phyloP scores from a whole-genome alignment of 1,139 yeast species.

The Candida tetrigidarum region DNA sequence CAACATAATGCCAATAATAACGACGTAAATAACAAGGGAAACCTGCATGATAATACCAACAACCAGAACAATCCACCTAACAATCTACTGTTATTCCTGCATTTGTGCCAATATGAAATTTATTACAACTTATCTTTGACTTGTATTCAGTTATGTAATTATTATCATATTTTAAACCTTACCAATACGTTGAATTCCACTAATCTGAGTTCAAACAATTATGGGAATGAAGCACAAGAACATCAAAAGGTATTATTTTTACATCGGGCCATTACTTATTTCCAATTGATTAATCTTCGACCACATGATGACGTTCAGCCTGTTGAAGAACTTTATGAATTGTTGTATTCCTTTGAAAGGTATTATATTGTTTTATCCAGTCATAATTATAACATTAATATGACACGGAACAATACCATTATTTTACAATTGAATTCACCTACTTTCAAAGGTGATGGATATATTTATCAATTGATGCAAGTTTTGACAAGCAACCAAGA shows the following conservation, averaged over 20 bases:
- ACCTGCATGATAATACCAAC: conserved; percentile 12
- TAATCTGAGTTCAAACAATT: conserved; percentile 12
- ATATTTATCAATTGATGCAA: conserved; percentile 21
- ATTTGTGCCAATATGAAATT: conserved; percentile 31
- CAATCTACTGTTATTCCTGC: conserved; percentile 12
- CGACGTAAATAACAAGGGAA: too few relatives aligned
- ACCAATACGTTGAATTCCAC: conserved; percentile 20
- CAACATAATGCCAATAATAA: conserved; percentile 9
- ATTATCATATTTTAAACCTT: conserved; percentile 36
- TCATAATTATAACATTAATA: conserved; percentile 26
- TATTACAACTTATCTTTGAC: conserved; percentile 40
- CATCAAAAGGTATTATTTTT: conserved; percentile 40
- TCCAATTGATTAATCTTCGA: conserved; percentile 36
- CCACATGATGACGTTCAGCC: conserved; percentile 27
- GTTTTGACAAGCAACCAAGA: conserved; percentile 18
- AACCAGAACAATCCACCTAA: neutral
- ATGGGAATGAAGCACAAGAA: conserved; percentile 27
- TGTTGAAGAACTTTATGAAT: conserved; percentile 40
- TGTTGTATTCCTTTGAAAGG: conserved; percentile 37
- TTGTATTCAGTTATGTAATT: conserved; percentile 38
- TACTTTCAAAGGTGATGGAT: conserved; percentile 6
- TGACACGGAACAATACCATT: conserved; percentile 25
- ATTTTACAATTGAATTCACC: conserved; percentile 16
- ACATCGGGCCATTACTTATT: conserved; percentile 40
- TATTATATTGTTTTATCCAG: conserved; percentile 36